Evolutionary conservation across 2,329 filamentous ascomycete genomes (phyloP).

Genomic region (Pseudocercospora vitis): DNA sequence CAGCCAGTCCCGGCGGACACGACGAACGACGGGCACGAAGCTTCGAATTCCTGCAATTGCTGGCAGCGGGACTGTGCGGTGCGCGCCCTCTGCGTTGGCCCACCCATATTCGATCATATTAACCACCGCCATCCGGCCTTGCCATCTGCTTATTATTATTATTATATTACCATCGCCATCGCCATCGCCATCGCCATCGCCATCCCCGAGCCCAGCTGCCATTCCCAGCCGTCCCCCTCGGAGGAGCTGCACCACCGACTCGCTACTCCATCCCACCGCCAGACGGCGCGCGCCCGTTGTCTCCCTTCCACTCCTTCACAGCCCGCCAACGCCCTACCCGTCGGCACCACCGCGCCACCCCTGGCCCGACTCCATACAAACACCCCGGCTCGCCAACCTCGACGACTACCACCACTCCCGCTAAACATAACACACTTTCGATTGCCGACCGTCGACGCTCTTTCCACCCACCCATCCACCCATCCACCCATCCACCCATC

Average conservation of each 20-base stretch:
- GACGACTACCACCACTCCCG: background rate
- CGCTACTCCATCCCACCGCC: background rate
- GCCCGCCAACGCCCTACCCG: background rate
- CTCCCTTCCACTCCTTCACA: slow-evolving; percentile 2
- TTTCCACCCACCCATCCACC: background rate
- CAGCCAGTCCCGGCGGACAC: background rate
- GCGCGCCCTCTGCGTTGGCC: background rate
- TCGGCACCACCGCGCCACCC: slow-evolving; percentile 2
- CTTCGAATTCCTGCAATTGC: background rate
- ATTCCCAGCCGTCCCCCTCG: background rate
- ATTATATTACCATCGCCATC: too few species aligned
- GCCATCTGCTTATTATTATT: too few species aligned
- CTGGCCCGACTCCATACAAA: slow-evolving; percentile 6
- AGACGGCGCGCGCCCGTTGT: background rate
- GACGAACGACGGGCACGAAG: background rate
- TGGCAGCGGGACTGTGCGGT: background rate
- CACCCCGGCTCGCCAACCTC: slow-evolving; percentile 3
- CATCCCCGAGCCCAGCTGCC: too few species aligned
- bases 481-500: background rate
- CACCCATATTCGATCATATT: slow-evolving; percentile 4
- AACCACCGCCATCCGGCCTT: too few species aligned
- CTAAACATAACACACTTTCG: background rate
- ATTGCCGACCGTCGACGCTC: background rate
- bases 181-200: too few species aligned
- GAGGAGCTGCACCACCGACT: too few species aligned